phyloP scores from a whole-genome alignment of 2,329 filamentous ascomycete species.

The Aspergillus alliaceus region DNA sequence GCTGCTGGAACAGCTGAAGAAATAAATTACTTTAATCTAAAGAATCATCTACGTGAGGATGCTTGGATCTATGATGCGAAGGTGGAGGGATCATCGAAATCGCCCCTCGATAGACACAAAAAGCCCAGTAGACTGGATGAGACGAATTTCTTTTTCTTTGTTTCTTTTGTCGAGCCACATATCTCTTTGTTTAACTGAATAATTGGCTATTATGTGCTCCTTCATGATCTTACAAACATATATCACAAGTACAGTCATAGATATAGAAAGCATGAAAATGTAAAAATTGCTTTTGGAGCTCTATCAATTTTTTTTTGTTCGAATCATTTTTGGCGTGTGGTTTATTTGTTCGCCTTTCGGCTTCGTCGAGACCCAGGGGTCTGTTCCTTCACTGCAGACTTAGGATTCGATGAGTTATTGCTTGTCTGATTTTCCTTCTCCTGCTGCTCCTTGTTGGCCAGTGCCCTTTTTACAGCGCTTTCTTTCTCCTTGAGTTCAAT shows the following conservation, averaged over 20 bases:
- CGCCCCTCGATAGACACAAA: slow-evolving; percentile 6
- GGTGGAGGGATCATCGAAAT: background rate
- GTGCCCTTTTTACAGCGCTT: slow-evolving; percentile 62
- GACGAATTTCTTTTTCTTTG: slow-evolving; percentile 36
- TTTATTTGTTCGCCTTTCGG: slow-evolving; percentile 33
- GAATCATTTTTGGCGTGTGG: background rate
- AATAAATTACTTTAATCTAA: slow-evolving; percentile 22
- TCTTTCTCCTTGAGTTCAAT: slow-evolving; percentile 81
- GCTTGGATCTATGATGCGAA: background rate
- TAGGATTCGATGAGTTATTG: slow-evolving; percentile 9
- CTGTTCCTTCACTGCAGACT: slow-evolving; percentile 23
- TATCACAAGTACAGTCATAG: background rate
- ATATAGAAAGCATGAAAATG: background rate
- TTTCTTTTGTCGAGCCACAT: background rate
- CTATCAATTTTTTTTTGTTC: background rate
- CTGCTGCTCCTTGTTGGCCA: slow-evolving; percentile 55
- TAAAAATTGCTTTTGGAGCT: background rate
- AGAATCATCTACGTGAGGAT: background rate
- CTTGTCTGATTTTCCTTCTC: slow-evolving; percentile 24
- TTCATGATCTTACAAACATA: background rate
- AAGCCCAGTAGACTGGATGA: slow-evolving; percentile 29
- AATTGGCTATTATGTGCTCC: background rate
- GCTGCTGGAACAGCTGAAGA: slow-evolving; percentile 61
- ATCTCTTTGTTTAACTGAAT: background rate
- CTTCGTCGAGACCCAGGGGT: slow-evolving; percentile 42